phyloP scores from a whole-genome alignment of 768 basidiomycete species.

The Pulveroboletus sp. region DNA sequence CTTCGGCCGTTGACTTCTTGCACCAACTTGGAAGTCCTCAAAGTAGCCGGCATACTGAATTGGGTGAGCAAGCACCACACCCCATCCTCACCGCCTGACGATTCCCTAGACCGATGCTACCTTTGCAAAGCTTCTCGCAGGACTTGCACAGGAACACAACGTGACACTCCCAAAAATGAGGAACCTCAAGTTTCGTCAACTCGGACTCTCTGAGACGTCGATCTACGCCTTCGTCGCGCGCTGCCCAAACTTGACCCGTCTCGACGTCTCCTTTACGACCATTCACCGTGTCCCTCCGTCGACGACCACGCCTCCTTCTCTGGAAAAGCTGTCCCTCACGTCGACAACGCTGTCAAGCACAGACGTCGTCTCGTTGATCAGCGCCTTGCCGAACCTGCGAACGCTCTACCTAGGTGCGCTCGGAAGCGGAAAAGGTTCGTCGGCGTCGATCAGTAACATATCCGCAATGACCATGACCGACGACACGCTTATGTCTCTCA shows the following conservation, averaged over 20 bases:
- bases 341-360: conserved; percentile 44
- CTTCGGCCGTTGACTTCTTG: conserved; percentile 38
- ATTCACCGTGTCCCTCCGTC: conserved; percentile 37
- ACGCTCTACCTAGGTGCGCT: conserved; percentile 57
- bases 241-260: conserved; percentile 48
- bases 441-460: conserved; percentile 41
- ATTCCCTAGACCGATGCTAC: conserved; percentile 52
- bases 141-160: conserved; percentile 17
- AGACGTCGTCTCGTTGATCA: conserved; percentile 41
- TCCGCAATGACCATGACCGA: conserved; percentile 57
- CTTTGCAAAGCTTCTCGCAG: conserved; percentile 42
- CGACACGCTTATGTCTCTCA: conserved; percentile 40
- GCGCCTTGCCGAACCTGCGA: conserved; percentile 39
- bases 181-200: conserved; percentile 57
- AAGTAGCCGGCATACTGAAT: conserved; percentile 57
- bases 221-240: conserved; percentile 39
- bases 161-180: conserved; percentile 39
- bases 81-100: neutral
- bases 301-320: conserved; percentile 4
- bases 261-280: conserved; percentile 65
- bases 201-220: conserved; percentile 47
- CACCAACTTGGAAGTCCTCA: conserved; percentile 48
- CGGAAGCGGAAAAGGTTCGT: conserved; percentile 44
- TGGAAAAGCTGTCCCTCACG: conserved; percentile 64
- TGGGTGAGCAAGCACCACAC: conserved; percentile 42